phyloP scores from a whole-genome alignment of 768 basidiomycete genomes.

The Lactifluus hygrophoroides region DNA sequence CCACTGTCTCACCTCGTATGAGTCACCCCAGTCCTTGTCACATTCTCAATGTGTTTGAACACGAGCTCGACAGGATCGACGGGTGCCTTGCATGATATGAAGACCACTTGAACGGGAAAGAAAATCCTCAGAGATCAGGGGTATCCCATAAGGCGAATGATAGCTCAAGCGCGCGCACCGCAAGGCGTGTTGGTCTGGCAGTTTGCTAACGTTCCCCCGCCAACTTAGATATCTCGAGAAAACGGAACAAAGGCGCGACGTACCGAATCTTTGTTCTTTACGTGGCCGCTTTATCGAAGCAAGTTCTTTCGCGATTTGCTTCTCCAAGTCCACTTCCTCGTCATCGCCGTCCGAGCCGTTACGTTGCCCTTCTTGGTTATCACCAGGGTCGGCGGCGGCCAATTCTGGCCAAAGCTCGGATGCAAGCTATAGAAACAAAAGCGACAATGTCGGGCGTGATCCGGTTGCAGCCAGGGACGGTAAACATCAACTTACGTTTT shows the following conservation, averaged over 20 bases:
- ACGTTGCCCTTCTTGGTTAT: constrained; percentile 6
- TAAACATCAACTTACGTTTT: constrained; percentile 42
- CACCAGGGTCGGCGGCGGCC: constrained; percentile 5
- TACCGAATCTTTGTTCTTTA: constrained; percentile 58
- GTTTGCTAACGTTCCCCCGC: constrained; percentile 39
- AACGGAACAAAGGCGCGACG: constrained; percentile 18
- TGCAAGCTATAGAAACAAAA: constrained; percentile 41
- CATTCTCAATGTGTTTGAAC: constrained; percentile 50
- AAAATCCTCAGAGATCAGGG: not conserved
- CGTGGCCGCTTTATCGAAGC: constrained; percentile 60
- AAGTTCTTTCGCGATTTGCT: constrained; percentile 63
- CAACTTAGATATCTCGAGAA: not conserved
- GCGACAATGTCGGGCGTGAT: not conserved
- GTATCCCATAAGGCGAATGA: constrained; percentile 1
- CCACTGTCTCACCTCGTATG: constrained; percentile 49
- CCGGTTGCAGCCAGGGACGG: not conserved
- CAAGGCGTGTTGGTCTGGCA: constrained; percentile 76
- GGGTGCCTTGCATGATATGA: constrained; percentile 72
- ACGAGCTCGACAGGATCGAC: constrained; percentile 70
- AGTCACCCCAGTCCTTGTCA: constrained; percentile 53
- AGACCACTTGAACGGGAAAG: constrained; percentile 48
- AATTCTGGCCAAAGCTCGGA: constrained; percentile 58
- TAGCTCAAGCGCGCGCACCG: constrained; percentile 36
- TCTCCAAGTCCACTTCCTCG: constrained; percentile 44
- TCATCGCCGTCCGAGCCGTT: constrained; percentile 27